A percentile compares a stretch with the other conserved stretches of the same genome.
Evolutionary conservation across 2,329 filamentous ascomycete genomes (phyloP).

Genomic region (Akanthomyces dipterigenus): DNA sequence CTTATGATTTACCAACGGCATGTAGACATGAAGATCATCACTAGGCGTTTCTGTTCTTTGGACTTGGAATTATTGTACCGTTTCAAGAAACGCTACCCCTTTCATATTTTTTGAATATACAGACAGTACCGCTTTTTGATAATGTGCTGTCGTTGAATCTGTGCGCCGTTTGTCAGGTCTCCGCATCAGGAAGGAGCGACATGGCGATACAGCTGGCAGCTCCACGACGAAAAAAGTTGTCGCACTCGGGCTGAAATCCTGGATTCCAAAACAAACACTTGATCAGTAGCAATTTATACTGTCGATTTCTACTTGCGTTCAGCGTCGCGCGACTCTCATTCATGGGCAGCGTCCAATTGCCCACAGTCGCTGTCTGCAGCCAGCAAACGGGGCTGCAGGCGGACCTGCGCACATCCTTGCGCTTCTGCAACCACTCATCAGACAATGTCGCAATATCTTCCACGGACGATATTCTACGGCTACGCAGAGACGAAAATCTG

Average conservation of each 20-base stretch:
- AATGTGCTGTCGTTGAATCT: neutral
- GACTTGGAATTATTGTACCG: neutral
- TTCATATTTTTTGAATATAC: neutral
- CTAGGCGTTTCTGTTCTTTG: neutral
- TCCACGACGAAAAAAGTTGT: neutral
- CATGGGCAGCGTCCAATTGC: constrained; percentile 15
- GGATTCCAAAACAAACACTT: neutral
- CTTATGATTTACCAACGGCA: neutral
- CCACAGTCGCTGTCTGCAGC: constrained; percentile 19
- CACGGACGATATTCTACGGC: constrained; percentile 19
- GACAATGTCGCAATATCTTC: constrained; percentile 12
- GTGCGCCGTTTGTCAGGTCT: neutral
- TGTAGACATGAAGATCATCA: constrained; percentile 6
- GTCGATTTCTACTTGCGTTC: neutral
- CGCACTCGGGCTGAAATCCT: neutral
- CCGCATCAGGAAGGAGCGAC: neutral
- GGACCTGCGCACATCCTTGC: constrained; percentile 20
- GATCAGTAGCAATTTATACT: neutral
- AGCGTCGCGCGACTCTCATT: neutral
- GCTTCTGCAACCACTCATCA: constrained; percentile 16
- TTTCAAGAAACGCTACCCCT: neutral
- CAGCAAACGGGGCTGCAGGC: constrained; percentile 20
- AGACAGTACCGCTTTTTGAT: neutral
- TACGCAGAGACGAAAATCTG: constrained; percentile 19
- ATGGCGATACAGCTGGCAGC: neutral